Conservation (phyloP, 2,329 filamentous ascomycete species). For the Neurospora sp. region DNA sequence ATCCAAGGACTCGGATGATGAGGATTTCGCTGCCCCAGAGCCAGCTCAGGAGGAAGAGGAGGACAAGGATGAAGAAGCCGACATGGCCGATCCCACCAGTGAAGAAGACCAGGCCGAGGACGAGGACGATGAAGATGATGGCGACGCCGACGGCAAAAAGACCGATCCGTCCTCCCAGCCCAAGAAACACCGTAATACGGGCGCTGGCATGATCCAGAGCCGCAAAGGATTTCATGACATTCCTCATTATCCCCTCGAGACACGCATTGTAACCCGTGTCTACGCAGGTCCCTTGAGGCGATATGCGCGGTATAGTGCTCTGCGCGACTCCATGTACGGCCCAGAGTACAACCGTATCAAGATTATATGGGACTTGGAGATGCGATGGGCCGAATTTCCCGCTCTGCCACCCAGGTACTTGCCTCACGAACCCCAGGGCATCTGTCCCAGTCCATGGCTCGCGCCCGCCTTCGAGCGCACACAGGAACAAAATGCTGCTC, state of each 20-base stretch:
- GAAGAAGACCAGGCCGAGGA: conserved; percentile 6
- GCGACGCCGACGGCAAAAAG: background rate
- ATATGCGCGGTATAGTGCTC: conserved; percentile 24
- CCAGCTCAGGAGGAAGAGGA: conserved; percentile 13
- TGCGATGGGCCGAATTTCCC: conserved; percentile 31
- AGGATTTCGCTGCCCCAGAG: conserved; percentile 12
- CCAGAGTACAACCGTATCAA: conserved; percentile 26
- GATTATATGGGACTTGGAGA: conserved; percentile 27
- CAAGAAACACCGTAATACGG: conserved; percentile 12
- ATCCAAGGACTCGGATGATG: conserved; percentile 11
- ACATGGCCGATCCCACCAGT: conserved; percentile 8
- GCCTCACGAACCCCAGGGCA: conserved; percentile 16
- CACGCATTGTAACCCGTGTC: conserved; percentile 22
- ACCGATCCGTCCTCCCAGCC: background rate
- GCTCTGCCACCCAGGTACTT: conserved; percentile 29
- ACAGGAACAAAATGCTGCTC: conserved; percentile 22
- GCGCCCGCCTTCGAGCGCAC: conserved; percentile 25
- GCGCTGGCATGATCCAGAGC: conserved; percentile 16
- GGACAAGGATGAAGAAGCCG: conserved; percentile 6
- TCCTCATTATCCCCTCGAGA: conserved; percentile 22
- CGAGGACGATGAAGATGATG: conserved; percentile 1
- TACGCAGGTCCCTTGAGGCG: conserved; percentile 29
- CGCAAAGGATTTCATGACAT: conserved; percentile 23
- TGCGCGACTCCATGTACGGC: conserved; percentile 33
- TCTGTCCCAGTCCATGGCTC: conserved; percentile 31